Evolutionary conservation across 2,329 filamentous ascomycete species (phyloP).

Genomic region (Fusarium neocosmosporiellum): DNA sequence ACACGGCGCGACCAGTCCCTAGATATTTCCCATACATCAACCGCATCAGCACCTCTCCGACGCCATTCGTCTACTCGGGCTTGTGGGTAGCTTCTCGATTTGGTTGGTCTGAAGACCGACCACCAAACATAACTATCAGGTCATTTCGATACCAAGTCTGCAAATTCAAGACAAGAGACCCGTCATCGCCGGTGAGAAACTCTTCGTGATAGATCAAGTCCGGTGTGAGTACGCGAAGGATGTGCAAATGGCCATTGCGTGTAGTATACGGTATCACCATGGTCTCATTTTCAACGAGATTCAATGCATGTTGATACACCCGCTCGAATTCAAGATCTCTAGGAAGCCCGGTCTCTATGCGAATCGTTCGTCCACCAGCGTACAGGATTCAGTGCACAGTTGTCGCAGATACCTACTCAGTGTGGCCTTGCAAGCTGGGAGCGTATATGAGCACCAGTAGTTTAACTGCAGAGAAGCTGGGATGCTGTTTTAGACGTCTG

Average conservation of each 20-base stretch:
- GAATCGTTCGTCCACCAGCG: no score
- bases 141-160: not conserved
- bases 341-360: no score
- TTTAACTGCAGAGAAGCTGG: no score
- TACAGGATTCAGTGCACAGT: no score
- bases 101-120: no score
- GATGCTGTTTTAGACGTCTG: no score
- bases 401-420: no score
- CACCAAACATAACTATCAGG: not conserved
- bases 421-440: no score
- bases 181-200: not conserved
- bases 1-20: not conserved
- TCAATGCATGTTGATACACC: not conserved
- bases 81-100: no score
- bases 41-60: not conserved
- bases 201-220: not conserved
- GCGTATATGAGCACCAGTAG: no score
- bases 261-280: not conserved
- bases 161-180: not conserved
- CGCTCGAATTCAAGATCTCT: no score
- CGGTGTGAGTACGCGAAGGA: not conserved
- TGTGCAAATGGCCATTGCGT: not conserved
- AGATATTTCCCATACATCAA: not conserved
- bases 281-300: not conserved
- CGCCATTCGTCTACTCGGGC: not conserved